A percentile compares a stretch with the other conserved stretches of the same genome.
These are phyloP conservation scores for Inga leiocalycina DNA, from an alignment of 306 rosid genomes.

Conservation along the genomic window DNA sequence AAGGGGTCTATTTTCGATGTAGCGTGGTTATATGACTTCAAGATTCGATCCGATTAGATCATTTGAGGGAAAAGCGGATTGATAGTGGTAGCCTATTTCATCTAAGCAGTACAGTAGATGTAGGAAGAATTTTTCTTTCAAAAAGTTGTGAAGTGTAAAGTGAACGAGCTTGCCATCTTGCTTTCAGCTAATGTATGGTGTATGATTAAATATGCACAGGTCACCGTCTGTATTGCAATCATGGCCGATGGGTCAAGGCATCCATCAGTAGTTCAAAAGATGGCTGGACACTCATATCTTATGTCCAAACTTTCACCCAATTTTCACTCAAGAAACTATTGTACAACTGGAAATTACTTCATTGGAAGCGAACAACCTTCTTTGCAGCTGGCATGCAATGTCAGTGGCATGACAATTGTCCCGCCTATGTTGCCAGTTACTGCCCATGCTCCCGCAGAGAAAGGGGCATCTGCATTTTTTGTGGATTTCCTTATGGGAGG, in stretches of 20 bases:
- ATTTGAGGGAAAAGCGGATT: not conserved
- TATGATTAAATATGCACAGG: slow-evolving; percentile 42
- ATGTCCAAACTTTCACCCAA: slow-evolving; percentile 64
- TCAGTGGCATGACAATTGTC: slow-evolving; percentile 46
- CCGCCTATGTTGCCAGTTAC: slow-evolving; percentile 41
- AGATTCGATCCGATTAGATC: not conserved
- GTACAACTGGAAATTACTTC: slow-evolving; percentile 28
- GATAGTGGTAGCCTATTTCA: not conserved
- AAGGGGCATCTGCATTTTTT: slow-evolving; percentile 57
- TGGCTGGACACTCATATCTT: slow-evolving; percentile 68
- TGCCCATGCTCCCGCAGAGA: slow-evolving; percentile 72
- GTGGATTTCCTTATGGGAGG: slow-evolving; percentile 92
- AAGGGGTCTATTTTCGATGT: not conserved
- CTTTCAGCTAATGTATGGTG: not conserved
- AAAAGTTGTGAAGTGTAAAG: not conserved
- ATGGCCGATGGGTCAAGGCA: slow-evolving; percentile 71
- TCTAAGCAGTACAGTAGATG: not conserved
- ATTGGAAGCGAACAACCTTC: slow-evolving; percentile 39
- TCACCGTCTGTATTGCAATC: slow-evolving; percentile 43
- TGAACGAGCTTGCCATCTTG: too few species aligned
- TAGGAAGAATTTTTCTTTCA: not conserved
- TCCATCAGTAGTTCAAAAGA: slow-evolving; percentile 75
- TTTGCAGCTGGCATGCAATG: slow-evolving; percentile 29
- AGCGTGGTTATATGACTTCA: not conserved
- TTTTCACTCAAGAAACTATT: slow-evolving; percentile 37